Conservation (phyloP, 2,329 filamentous ascomycete species). For the Polychaeton citri region DNA sequence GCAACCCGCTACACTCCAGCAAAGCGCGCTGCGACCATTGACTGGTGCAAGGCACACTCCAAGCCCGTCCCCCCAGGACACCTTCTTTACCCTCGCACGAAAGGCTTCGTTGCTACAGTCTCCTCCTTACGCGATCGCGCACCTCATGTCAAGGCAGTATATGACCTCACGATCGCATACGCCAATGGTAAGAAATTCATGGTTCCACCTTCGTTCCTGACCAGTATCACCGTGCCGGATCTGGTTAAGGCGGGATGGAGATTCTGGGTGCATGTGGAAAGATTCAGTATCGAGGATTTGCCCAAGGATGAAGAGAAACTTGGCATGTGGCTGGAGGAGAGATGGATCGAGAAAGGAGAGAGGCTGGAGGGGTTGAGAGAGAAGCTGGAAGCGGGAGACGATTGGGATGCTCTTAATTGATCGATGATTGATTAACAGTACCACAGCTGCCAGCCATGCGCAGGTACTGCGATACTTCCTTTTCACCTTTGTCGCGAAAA, state of each 20-base stretch:
- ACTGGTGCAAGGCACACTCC: slow-evolving; percentile 39
- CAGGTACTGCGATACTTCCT: too few relatives aligned
- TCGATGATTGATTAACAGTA: too few relatives aligned
- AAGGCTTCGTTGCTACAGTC: slow-evolving; percentile 47
- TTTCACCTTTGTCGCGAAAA: too few relatives aligned
- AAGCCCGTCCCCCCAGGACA: slow-evolving; percentile 39
- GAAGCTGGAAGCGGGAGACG: slow-evolving; percentile 1
- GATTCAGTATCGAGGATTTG: slow-evolving; percentile 16
- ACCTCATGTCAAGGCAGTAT: slow-evolving; percentile 23
- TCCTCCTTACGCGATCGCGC: slow-evolving; percentile 32
- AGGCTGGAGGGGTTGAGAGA: slow-evolving; percentile 17
- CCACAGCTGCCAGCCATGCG: too few relatives aligned
- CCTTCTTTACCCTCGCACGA: slow-evolving; percentile 47
- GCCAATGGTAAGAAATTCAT: slow-evolving; percentile 9
- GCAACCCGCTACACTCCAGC: slow-evolving; percentile 44
- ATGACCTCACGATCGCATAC: slow-evolving; percentile 27
- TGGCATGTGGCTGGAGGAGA: slow-evolving; percentile 21
- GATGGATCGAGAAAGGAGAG: slow-evolving; percentile 24
- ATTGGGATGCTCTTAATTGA: background rate
- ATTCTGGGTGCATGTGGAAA: slow-evolving; percentile 22
- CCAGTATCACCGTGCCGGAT: slow-evolving; percentile 16
- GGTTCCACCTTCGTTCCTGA: slow-evolving; percentile 22
- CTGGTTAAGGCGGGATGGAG: slow-evolving; percentile 9
- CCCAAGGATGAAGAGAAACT: slow-evolving; percentile 18
- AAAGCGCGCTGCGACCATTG: slow-evolving; percentile 38